Conservation (phyloP, 1,284 basidiomycete species). For the Leccinum subfulvum region DNA sequence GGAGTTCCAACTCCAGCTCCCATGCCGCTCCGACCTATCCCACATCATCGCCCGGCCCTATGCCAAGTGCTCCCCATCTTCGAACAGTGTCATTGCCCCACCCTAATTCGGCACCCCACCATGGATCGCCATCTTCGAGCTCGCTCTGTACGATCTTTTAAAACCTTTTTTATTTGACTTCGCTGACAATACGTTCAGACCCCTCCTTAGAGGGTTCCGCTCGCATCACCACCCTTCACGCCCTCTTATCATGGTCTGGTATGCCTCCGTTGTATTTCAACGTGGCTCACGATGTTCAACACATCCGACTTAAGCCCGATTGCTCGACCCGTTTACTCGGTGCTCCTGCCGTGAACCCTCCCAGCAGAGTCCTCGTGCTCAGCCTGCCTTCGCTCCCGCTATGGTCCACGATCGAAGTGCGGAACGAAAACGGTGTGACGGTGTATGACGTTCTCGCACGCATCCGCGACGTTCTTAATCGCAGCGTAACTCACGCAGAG, state of each 20-base stretch:
- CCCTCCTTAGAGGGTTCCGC: constrained; percentile 10
- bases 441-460: constrained; percentile 29
- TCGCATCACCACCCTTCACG: constrained; percentile 26
- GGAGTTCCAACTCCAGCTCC: constrained; percentile 17
- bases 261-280: constrained; percentile 25
- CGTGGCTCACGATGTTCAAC: constrained; percentile 27
- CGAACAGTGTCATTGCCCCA: constrained; percentile 32
- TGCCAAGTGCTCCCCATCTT: constrained; percentile 27
- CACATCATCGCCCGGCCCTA: constrained; percentile 22
- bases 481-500: constrained; percentile 26
- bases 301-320: constrained; percentile 20
- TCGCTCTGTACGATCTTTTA: constrained; percentile 17
- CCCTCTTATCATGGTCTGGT: constrained; percentile 26
- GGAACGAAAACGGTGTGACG: constrained; percentile 29
- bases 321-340: constrained; percentile 22
- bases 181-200: constrained; percentile 16
- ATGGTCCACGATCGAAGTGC: constrained; percentile 33
- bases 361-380: constrained; percentile 18
- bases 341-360: constrained; percentile 26
- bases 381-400: constrained; percentile 24
- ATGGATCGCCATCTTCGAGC: constrained; percentile 18
- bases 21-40: constrained; percentile 13
- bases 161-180: not conserved
- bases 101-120: constrained; percentile 25
- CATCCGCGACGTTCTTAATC: constrained; percentile 30